Evolutionary conservation across 108 stramenopile genomes (phyloP), one percentile per base, ranked within the genome.

Genomic region (Skeletonema grethae): DNA sequence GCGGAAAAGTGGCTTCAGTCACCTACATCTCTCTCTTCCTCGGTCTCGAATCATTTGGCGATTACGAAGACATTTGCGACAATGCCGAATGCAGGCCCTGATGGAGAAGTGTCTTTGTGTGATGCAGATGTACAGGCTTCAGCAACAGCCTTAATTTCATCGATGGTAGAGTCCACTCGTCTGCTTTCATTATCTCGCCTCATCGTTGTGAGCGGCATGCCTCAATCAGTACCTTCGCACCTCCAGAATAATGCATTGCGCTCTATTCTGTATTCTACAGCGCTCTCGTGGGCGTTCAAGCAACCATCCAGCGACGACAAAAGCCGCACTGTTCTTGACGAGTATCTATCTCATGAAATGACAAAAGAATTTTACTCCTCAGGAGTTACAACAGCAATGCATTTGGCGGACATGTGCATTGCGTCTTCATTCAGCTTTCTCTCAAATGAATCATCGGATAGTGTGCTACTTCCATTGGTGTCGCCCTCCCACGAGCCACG

Each of bases 401-500:
- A 22, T 45, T 50, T 67, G 58, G 58, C 73, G 29, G 65, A 75
- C 20, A 60, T 7, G 25, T 66, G 65, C 53, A 41, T 63, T 65
- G 35, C 61, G 18, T 61, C 45, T 57, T 39, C 65, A 10, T 66
- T 66, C 10, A 68, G 38, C 43, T 9, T 41, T 11, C n/a, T 65
- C 38, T 25, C 31, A 30, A 16, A 41, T 11, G 61, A 39, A 22
- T 28, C 70, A 34, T 36, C 53, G 10, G 67, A 55, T 15, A 13
- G 22, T 24, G 9, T 53, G 7, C n/a, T 61, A 24, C 22, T 48
- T 7, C 32, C 24, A 30, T 16, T 72, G 4, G 11, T 75, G 11
- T 61, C 70, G 13, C 61, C 63, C 15, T 32, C 55, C 18, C 30
- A 50, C 18, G 73, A 84, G 43, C 83, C 88, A 30, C 86, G 86